Evolutionary conservation across 176 grass and related monocot genomes (phyloP), one percentile per base, ranked within the genome.

Genomic region (Oryza rufipogon): DNA sequence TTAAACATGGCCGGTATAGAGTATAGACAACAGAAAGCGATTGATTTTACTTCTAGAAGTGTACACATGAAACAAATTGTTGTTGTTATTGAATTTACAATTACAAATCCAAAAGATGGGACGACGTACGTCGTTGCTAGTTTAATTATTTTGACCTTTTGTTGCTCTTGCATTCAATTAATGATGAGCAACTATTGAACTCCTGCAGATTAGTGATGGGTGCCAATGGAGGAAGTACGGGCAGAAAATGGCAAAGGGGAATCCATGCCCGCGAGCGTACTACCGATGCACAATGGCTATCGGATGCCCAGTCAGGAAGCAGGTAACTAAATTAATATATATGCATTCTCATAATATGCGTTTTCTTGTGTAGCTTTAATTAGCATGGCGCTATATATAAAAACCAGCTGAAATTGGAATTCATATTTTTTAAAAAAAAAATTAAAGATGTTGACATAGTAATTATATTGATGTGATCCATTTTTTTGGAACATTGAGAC

Each of bases 211-310:
- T 41, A 92, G 92, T 23, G 95, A 97, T 73, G 95, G 92, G 20
- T 97, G 95, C 51, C 95, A 97, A 86, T 97, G 95, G 95, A 91
- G 95, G 45, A 97, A 97, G 83, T 97, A 97, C 6, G 95, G 95
- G 47, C 92, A 97, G 73, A 97, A 97, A 83, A 97, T 97, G 92
- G 95, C 95, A 0, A 97, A 97, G 79, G 95, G 95, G 28, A 97
- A 97, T 60, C 95, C 90, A 23, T 97, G 95, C 74, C 92, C 95
- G 1, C 83, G 92, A 75, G 92, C 92, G 76, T 97, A 97, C 84
- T 97, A 97, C 68, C 81, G 92, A 30, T 97, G 95, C 79, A 97
- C 95, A 80, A 97, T 97, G 95, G 88, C 92, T 13, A 87, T 70
- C 56, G 90, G 88, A 33, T 97, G 95, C 67, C 95, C 95, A 4